Evolutionary conservation across 768 basidiomycete genomes (phyloP).

Genomic region (Leccinum variicolor): DNA sequence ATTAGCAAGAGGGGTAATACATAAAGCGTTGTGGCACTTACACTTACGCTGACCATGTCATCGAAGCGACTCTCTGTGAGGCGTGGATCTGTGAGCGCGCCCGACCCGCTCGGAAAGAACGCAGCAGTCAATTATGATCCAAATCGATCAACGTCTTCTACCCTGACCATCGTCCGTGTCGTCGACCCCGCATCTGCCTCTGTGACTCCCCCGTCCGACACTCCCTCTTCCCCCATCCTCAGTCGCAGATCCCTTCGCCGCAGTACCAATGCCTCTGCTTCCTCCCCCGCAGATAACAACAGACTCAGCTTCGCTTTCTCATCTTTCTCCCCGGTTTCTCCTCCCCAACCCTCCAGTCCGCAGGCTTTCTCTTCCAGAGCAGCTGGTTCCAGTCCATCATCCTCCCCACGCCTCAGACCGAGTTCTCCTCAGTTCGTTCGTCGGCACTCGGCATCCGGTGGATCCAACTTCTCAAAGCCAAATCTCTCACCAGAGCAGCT

Average conservation of each 20-base stretch:
- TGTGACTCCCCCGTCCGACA: conserved; percentile 20
- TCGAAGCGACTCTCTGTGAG: conserved; percentile 45
- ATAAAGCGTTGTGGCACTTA: neutral
- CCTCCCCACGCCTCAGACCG: conserved; percentile 46
- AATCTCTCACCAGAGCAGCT: conserved; percentile 71
- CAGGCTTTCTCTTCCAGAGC: conserved; percentile 32
- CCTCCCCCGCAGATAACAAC: conserved; percentile 23
- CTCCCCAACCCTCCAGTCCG: conserved; percentile 23
- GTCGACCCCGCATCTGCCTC: conserved; percentile 31
- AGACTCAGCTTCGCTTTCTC: conserved; percentile 65
- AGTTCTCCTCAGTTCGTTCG: conserved; percentile 41
- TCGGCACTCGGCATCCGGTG: conserved; percentile 30
- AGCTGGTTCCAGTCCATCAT: conserved; percentile 31
- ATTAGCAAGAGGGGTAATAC: neutral
- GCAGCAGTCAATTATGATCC: conserved; percentile 50
- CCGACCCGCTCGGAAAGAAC: conserved; percentile 65
- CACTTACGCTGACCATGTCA: neutral
- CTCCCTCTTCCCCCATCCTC: conserved; percentile 22
- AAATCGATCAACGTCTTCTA: conserved; percentile 54
- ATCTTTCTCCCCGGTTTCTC: conserved; percentile 45
- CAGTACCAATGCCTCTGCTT: conserved; percentile 28
- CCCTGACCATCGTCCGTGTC: conserved; percentile 74
- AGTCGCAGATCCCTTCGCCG: conserved; percentile 32
- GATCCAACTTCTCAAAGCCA: conserved; percentile 40
- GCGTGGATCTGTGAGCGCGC: conserved; percentile 65